Conservation (phyloP, 2,329 filamentous ascomycete genomes). For the Elsinoe perseae region DNA sequence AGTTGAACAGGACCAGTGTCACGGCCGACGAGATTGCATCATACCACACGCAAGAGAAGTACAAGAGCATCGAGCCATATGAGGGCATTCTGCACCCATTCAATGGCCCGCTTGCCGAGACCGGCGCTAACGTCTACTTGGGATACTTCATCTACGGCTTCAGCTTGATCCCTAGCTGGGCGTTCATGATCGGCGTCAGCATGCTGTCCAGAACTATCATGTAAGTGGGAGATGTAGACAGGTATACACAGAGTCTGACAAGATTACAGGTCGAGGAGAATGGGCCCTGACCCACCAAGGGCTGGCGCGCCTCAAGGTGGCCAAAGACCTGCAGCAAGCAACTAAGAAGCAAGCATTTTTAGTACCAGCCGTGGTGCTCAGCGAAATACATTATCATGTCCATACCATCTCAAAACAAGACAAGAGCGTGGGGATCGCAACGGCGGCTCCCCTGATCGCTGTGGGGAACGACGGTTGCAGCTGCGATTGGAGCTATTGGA, state of each 20-base stretch:
- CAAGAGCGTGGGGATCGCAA: too few species aligned
- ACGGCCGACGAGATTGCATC: slow-evolving; percentile 56
- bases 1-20: slow-evolving; percentile 61
- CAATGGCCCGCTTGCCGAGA: slow-evolving; percentile 57
- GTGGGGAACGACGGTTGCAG: too few species aligned
- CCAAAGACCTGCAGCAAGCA: background rate
- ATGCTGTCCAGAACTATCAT: slow-evolving; percentile 67
- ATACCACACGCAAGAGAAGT: slow-evolving; percentile 53
- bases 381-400: too few species aligned
- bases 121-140: slow-evolving; percentile 54
- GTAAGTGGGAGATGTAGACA: slow-evolving; percentile 44
- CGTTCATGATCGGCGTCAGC: slow-evolving; percentile 68
- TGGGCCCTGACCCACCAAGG: slow-evolving; percentile 12
- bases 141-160: slow-evolving; percentile 61
- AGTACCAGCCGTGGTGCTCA: too few species aligned
- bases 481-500: too few species aligned
- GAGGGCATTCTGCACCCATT: slow-evolving; percentile 71
- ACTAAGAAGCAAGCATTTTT: background rate
- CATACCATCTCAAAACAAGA: too few species aligned
- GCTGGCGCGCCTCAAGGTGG: background rate
- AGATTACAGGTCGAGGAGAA: slow-evolving; percentile 16
- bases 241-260: background rate
- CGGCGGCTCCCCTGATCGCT: too few species aligned
- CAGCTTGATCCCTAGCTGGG: slow-evolving; percentile 57
- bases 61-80: slow-evolving; percentile 43